Evolutionary conservation across 2,329 filamentous ascomycete species (phyloP), one percentile per base, ranked within the genome.

Genomic region (Fusarium foetens): DNA sequence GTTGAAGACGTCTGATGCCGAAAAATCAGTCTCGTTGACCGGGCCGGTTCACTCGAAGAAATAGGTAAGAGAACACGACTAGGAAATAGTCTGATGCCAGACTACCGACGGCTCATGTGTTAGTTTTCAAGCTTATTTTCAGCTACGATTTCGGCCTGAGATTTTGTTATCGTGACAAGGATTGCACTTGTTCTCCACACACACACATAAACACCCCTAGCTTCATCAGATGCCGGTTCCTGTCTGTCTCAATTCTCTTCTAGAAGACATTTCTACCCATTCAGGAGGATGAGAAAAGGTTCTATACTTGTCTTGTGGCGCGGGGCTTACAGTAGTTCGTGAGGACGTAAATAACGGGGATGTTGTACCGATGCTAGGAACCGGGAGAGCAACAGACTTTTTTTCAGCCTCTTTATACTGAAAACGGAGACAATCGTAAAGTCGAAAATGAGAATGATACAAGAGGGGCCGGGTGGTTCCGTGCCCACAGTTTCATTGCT

Each of bases 21-120:
- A 45, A 54, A 45, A 36, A 53, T 36, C 41, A 31, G n/a, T 45
- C 45, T 36, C 54, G 9, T 45, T 21, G 57, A 71, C 74, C 74
- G 74, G 74, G 58, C 74, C 74, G 74, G 74, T 72, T 52, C 65
- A 48, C 13, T 46, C 29, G 41, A 48, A 57, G 49, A 58, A 64
- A 72, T 55, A 71, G 49, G 58, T 21, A 70, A 51, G 46, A 62
- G 42, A 63, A 46, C 27, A 42, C 46, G 54, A 64, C 27, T 66
- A 60, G 41, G 21, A 41, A 43, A 48, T 36, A 48, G 9, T 49
- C n/a, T 58, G 17, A 68, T 45, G 58, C 33, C 23, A 49, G 46
- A 71, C 59, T 66, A 29, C 61, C 57, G 53, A 33, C 46, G 29
- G 53, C 42, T 42, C 39, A 66, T 29, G 46, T 31, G 25, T 64